phyloP scores from a whole-genome alignment of 106 monocot species.

The Triglochin maritima region DNA sequence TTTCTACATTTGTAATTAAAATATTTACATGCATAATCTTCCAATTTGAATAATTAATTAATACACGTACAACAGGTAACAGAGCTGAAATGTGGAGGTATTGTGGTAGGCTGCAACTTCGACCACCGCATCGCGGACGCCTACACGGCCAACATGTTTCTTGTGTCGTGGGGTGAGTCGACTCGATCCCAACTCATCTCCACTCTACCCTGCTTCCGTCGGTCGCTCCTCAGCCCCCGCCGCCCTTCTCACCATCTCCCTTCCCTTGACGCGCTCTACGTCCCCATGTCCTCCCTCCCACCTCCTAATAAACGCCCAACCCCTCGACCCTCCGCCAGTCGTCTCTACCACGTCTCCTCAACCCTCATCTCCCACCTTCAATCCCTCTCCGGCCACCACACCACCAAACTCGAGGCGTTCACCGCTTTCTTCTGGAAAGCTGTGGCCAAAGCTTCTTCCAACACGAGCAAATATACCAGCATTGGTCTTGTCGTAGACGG shows the following conservation, averaged over 20 bases:
- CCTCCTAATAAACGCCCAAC: background rate
- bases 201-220: constrained; percentile 22
- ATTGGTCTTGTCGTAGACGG: constrained; percentile 76
- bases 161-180: constrained; percentile 30
- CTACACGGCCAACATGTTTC: constrained; percentile 58
- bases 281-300: constrained; percentile 22
- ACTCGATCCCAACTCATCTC: constrained; percentile 5
- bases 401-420: constrained; percentile 61
- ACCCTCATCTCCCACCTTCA: constrained; percentile 38
- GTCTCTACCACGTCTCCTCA: constrained; percentile 55
- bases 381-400: constrained; percentile 6
- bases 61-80: constrained; percentile 39
- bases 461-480: constrained; percentile 19
- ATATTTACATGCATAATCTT: no score
- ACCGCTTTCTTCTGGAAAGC: constrained; percentile 54
- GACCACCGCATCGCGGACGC: constrained; percentile 56
- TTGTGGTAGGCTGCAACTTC: constrained; percentile 51
- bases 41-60: no score
- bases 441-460: constrained; percentile 7
- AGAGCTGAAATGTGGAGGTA: constrained; percentile 54
- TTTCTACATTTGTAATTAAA: background rate
- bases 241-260: constrained; percentile 1
- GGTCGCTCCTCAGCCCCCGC: constrained; percentile 27
- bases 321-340: constrained; percentile 21
- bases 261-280: constrained; percentile 21